phyloP scores from a whole-genome alignment of 2,329 filamentous ascomycete species.

The Endothia cerciana region DNA sequence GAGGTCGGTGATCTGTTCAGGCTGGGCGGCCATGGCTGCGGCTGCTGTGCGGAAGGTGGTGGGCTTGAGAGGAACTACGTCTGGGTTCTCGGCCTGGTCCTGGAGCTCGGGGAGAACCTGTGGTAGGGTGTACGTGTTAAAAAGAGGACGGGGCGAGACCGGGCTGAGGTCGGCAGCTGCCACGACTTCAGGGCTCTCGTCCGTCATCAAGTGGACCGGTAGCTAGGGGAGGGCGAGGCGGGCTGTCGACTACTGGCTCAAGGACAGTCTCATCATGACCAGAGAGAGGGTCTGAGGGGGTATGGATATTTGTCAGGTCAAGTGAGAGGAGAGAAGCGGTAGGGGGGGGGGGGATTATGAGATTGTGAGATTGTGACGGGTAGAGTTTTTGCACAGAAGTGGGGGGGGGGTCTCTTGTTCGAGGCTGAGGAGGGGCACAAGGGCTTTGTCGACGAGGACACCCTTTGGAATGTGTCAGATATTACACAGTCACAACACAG shows the following conservation, averaged over 20 bases:
- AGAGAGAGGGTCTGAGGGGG: background rate
- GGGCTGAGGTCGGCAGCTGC: slow-evolving; percentile 58
- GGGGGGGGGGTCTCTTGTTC: slow-evolving; percentile 24
- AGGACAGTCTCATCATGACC: background rate
- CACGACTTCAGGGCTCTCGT: slow-evolving; percentile 50
- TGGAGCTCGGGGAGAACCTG: slow-evolving; percentile 54
- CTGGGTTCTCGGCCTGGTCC: slow-evolving; percentile 55
- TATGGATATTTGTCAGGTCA: background rate
- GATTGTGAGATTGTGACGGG: background rate
- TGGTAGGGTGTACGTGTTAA: slow-evolving; percentile 48
- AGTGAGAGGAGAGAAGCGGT: background rate
- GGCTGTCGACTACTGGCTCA: slow-evolving; percentile 7
- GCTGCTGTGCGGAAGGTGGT: slow-evolving; percentile 40
- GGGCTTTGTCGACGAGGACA: slow-evolving; percentile 1
- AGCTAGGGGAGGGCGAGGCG: background rate
- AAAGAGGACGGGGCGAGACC: slow-evolving; percentile 51
- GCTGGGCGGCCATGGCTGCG: slow-evolving; percentile 35
- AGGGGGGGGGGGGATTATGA: background rate
- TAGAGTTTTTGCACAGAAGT: slow-evolving; percentile 24
- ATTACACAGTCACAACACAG: background rate
- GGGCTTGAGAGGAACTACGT: slow-evolving; percentile 37
- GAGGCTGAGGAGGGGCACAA: background rate
- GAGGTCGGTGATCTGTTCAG: slow-evolving; percentile 30
- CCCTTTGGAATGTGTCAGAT: background rate
- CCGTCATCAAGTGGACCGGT: slow-evolving; percentile 46